Conservation (phyloP, 148 eudicot genomes). For the Polygonum aviculare region DNA sequence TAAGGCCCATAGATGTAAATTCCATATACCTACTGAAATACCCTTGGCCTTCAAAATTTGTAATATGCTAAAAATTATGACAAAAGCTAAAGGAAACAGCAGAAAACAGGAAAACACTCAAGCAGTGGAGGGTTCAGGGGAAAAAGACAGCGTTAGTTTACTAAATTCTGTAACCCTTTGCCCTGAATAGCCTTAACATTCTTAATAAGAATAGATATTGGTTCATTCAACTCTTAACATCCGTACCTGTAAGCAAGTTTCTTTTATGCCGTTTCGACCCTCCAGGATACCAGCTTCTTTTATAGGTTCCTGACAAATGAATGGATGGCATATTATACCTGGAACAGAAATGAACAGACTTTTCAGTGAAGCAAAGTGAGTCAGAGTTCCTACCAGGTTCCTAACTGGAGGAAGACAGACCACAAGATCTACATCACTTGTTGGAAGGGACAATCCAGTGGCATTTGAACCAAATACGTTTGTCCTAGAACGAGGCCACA, state of each 20-base stretch:
- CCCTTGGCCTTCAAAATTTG: neutral
- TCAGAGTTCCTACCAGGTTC: slow-evolving; percentile 60
- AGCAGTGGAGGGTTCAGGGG: neutral
- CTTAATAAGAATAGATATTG: neutral
- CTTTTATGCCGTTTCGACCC: slow-evolving; percentile 97
- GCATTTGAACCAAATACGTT: slow-evolving; percentile 91
- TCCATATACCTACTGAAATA: neutral
- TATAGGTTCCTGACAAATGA: slow-evolving; percentile 67
- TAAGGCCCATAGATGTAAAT: neutral
- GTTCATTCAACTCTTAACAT: neutral
- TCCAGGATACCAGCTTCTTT: slow-evolving; percentile 99
- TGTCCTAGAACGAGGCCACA: slow-evolving; percentile 96
- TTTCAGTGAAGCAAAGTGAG: neutral
- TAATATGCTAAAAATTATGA: neutral
- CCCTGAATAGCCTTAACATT: neutral
- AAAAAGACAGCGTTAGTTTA: neutral
- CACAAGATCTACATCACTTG: slow-evolving; percentile 98
- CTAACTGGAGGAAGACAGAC: slow-evolving; percentile 98
- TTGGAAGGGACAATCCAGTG: slow-evolving; percentile 92
- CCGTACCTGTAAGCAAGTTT: slow-evolving; percentile 90
- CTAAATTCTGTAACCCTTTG: neutral
- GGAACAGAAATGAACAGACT: neutral
- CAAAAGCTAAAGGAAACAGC: neutral
- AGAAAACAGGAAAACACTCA: neutral
- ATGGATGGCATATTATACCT: neutral